Conservation (phyloP, 257 asterid species). For the Lycium barbarum region DNA sequence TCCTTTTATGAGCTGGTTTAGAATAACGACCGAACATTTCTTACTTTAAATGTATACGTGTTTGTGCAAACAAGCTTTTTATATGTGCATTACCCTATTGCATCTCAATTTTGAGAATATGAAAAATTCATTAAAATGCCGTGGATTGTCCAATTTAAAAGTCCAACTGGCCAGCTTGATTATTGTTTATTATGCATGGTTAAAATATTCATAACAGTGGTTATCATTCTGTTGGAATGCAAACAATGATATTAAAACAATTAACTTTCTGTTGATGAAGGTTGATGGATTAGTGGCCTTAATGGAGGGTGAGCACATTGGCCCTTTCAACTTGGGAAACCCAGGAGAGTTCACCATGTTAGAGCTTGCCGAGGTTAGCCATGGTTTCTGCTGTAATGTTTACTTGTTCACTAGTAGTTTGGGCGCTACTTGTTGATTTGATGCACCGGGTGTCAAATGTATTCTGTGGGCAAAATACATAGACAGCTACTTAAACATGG, state of each 20-base stretch:
- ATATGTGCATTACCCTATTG: neutral
- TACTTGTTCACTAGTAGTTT: too few relatives aligned
- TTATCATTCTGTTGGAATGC: constrained; percentile 11
- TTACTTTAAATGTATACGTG: neutral
- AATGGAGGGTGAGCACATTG: constrained; percentile 61
- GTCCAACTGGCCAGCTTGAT: constrained; percentile 1
- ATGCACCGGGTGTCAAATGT: too few relatives aligned
- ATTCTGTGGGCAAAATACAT: neutral
- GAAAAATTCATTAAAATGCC: neutral
- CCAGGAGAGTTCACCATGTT: constrained; percentile 66
- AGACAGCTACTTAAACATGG: neutral
- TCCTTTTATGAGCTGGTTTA: constrained; percentile 16
- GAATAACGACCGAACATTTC: neutral
- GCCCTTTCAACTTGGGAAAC: constrained; percentile 66
- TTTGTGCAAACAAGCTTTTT: neutral
- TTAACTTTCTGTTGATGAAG: constrained; percentile 30
- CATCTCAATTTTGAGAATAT: constrained; percentile 22
- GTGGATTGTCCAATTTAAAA: constrained; percentile 1
- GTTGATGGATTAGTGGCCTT: constrained; percentile 58
- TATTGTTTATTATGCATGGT: neutral
- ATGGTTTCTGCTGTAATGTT: neutral
- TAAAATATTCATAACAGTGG: neutral
- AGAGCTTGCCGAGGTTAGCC: constrained; percentile 61
- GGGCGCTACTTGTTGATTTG: too few relatives aligned
- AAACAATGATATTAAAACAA: neutral